Percentiles rank a stretch among this genome's conserved stretches.
Evolutionary conservation across 805 yeast genomes (phyloP).

Genomic region (Danielozyma ontarioensis): DNA sequence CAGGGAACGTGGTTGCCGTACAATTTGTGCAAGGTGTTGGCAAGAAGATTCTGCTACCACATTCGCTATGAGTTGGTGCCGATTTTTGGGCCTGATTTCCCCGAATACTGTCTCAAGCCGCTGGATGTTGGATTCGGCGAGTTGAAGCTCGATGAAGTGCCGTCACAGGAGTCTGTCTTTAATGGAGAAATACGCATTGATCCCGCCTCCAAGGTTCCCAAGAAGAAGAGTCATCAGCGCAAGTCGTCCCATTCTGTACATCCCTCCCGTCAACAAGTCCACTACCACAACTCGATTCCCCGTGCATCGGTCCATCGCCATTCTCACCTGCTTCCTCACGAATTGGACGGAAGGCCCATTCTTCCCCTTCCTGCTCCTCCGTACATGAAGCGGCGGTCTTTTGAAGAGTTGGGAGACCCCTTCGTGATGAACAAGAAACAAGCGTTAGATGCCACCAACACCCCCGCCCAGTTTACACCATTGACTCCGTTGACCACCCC

Average conservation of each 20-base stretch:
- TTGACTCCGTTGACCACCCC: not conserved
- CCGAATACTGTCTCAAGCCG: constrained; percentile 55
- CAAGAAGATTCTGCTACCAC: constrained; percentile 70
- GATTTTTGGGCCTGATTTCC: constrained; percentile 69
- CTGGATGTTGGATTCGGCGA: constrained; percentile 61
- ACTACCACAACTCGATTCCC: too few species aligned
- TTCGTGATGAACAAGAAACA: not conserved
- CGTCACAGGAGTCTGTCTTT: constrained; percentile 2
- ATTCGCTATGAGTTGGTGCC: constrained; percentile 76
- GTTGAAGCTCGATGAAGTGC: constrained; percentile 39
- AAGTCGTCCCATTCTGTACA: not conserved
- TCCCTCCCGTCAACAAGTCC: too few species aligned
- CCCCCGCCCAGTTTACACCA: not conserved
- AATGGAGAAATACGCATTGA: not conserved
- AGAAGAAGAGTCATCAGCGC: not conserved
- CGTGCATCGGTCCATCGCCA: too few species aligned
- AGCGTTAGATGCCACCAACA: not conserved
- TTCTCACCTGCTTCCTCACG: not conserved
- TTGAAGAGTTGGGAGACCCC: not conserved
- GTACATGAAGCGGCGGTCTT: not conserved
- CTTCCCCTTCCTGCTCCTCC: not conserved
- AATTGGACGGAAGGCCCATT: too few species aligned
- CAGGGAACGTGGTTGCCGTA: constrained; percentile 94
- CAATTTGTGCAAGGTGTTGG: constrained; percentile 60
- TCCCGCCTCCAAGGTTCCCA: not conserved